phyloP scores from a whole-genome alignment of 2,329 filamentous ascomycete species.

The Claviceps fusiformis region DNA sequence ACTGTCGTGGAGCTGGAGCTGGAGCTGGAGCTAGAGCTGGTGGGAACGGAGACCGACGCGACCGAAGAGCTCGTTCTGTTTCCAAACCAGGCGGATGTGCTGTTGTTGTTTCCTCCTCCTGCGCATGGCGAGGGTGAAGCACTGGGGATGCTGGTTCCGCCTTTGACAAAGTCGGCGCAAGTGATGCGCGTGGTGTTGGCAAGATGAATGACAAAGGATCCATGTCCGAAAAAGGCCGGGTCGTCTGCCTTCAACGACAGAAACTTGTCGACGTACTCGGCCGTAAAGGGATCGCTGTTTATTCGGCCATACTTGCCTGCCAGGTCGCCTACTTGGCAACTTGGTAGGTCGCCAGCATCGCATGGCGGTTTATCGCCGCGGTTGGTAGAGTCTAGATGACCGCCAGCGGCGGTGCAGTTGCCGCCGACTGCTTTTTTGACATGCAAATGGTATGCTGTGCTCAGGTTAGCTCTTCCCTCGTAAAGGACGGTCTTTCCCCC shows the following conservation, averaged over 20 bases:
- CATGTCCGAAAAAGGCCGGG: slow-evolving; percentile 50
- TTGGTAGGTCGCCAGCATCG: slow-evolving; percentile 39
- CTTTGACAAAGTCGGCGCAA: slow-evolving; percentile 44
- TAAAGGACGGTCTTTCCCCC: too few relatives aligned
- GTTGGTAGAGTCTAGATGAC: slow-evolving; percentile 57
- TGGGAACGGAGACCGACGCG: neutral
- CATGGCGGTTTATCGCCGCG: slow-evolving; percentile 51
- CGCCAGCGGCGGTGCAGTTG: slow-evolving; percentile 55
- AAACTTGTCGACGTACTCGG: slow-evolving; percentile 42
- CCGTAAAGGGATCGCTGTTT: slow-evolving; percentile 33
- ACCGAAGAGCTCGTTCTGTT: neutral
- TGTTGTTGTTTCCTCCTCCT: neutral
- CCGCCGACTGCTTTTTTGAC: slow-evolving; percentile 45
- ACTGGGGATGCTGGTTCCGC: neutral
- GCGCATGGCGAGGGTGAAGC: neutral
- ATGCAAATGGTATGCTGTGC: slow-evolving; percentile 60
- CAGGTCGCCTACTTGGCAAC: slow-evolving; percentile 66
- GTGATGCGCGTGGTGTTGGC: slow-evolving; percentile 49
- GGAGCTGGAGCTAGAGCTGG: neutral
- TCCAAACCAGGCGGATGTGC: neutral
- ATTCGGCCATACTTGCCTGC: slow-evolving; percentile 60
- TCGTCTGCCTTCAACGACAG: slow-evolving; percentile 36
- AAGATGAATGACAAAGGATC: slow-evolving; percentile 51
- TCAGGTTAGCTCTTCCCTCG: neutral
- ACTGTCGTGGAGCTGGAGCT: neutral